Percentiles rank a stretch among this genome's conserved stretches.
Evolutionary conservation across 345 rosid genomes (phyloP).

Genomic region (Hevea brasiliensis): DNA sequence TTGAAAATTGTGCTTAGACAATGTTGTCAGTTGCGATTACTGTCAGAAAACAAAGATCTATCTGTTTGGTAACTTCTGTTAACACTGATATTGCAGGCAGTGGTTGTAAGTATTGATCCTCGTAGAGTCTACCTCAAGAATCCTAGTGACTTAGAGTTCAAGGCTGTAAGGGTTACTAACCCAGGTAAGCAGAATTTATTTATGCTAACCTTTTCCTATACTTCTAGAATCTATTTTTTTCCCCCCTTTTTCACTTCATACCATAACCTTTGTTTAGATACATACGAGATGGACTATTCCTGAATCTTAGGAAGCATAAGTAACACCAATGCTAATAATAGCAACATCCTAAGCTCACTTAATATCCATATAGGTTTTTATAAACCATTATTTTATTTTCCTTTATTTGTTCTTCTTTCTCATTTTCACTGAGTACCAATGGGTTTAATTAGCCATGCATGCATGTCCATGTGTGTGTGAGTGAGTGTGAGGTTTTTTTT

Average conservation of each 20-base stretch:
- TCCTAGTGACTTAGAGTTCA: slow-evolving; percentile 77
- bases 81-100: slow-evolving; percentile 63
- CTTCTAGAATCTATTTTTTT: background rate
- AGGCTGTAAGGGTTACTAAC: slow-evolving; percentile 54
- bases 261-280: background rate
- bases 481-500: background rate
- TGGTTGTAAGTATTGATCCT: slow-evolving; percentile 97
- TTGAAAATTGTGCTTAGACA: background rate
- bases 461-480: background rate
- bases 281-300: background rate
- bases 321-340: background rate
- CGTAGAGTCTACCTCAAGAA: slow-evolving; percentile 70
- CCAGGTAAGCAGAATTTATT: slow-evolving; percentile 50
- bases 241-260: background rate
- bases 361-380: background rate
- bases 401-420: background rate
- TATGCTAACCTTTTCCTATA: background rate
- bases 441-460: background rate
- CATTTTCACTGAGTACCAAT: background rate
- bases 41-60: background rate
- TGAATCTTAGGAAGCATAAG: background rate
- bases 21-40: background rate
- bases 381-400: background rate
- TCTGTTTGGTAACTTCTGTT: background rate
- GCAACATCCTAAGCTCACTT: background rate